Percentiles rank a stretch among this genome's conserved stretches.
These are phyloP conservation scores for Takashimella koratensis DNA, from an alignment of 1,284 basidiomycete species.

Conservation along the genomic window DNA sequence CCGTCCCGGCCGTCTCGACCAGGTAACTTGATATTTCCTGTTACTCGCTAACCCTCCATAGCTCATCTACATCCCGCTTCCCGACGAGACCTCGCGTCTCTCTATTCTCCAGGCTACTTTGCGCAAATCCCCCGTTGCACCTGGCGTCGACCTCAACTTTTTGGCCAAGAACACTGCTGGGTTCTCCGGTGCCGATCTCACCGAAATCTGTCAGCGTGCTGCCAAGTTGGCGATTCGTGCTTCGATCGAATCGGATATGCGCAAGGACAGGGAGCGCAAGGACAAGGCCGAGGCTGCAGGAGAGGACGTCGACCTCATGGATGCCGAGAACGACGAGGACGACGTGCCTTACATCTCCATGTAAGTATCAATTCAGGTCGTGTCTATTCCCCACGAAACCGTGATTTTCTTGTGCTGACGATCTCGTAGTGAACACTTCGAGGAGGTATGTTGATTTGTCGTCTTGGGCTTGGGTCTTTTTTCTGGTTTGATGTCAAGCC, in stretches of 20 bases:
- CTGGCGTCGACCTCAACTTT: slow-evolving; percentile 81
- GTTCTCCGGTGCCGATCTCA: slow-evolving; percentile 98
- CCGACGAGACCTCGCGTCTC: slow-evolving; percentile 86
- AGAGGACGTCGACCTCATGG: slow-evolving; percentile 62
- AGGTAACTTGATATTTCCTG: slow-evolving; percentile 46
- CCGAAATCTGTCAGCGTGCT: slow-evolving; percentile 96
- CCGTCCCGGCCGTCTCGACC: slow-evolving; percentile 95
- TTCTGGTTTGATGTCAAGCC: background rate
- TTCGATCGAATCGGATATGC: slow-evolving; percentile 90
- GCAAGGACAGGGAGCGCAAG: slow-evolving; percentile 71
- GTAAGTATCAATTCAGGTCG: slow-evolving; percentile 48
- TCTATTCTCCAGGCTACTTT: slow-evolving; percentile 88
- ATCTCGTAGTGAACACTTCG: no score
- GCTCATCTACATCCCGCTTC: slow-evolving; percentile 88
- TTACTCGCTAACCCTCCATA: slow-evolving; percentile 49
- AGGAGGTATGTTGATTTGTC: slow-evolving; percentile 5
- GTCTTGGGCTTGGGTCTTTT: background rate
- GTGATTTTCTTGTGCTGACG: slow-evolving; percentile 3
- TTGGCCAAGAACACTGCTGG: slow-evolving; percentile 93
- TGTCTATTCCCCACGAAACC: no score
- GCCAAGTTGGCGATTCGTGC: slow-evolving; percentile 86
- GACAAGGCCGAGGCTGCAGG: slow-evolving; percentile 72
- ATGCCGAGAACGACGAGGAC: slow-evolving; percentile 64
- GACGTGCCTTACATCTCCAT: slow-evolving; percentile 93
- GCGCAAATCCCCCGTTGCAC: slow-evolving; percentile 85